Base-by-base conservation (phyloP, 768 basidiomycete genomes). In the Polyporus arcularius region DNA sequence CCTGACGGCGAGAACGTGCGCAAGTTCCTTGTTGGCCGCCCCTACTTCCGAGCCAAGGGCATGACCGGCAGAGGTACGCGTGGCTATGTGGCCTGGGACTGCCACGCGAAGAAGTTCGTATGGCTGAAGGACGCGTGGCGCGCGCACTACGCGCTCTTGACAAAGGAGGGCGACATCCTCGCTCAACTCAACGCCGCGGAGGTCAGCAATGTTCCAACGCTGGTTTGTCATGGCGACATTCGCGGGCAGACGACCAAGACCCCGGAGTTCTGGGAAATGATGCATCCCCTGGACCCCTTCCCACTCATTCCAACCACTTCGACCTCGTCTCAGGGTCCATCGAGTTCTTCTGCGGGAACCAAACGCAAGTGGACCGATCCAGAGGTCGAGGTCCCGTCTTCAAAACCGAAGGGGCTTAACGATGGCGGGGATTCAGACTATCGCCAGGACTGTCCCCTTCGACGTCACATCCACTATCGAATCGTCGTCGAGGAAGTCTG, bases 121-220 rank as follows among this genome's bases (percentile, higher is more conserved):
- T 65, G 50, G 28, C 38, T 65, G n/a, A 65, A 62, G 54, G 64
- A 65, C 39, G 40, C 53, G 26, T 65, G 64, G 64, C 57, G 60
- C 2, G 35, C 49, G 10, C 26, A n/a, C 4, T 49, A 35, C 18
- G 26, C 11, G n/a, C 12, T 10, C 9, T 16, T 51, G 39, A 16
- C 35, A 28, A 38, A 46, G 32, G 64, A 65, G 32, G 54, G 61
- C 0, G 45, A 39, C 1, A 46, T 59, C 1, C 38, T 54, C 8
- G 12, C n/a, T 41, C 6, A 49, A 4, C 48, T 62, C 11, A 40
- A 55, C 21, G 2, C 30, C 15, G 28, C 14, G 10, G 10, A 53
- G 5, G 39, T 53, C 4, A 16, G 4, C 7, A 10, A 40, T 21
- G 38, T 53, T 26, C 52, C 52, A 6, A 53, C 52, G 4, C 16